Percentiles rank a stretch among this genome's conserved stretches.
phyloP scores from a whole-genome alignment of 257 asterid species.

The Nemophila menziesii region DNA sequence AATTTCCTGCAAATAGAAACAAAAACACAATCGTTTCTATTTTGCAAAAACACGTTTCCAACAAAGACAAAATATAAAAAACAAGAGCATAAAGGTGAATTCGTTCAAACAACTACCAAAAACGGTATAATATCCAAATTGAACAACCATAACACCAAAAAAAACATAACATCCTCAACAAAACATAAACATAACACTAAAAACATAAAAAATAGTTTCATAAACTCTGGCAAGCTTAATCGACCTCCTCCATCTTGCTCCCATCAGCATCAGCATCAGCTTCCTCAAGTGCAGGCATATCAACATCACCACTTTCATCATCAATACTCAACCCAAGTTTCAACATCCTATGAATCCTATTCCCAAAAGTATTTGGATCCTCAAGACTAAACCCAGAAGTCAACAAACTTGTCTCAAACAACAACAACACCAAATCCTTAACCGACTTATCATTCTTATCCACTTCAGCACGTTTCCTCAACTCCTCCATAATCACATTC shows the following conservation, averaged over 20 bases:
- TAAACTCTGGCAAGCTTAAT: conserved; percentile 11
- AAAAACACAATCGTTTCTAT: too few species aligned
- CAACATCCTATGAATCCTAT: conserved; percentile 64
- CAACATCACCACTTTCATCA: conserved; percentile 40
- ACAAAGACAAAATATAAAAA: not conserved
- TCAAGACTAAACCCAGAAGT: conserved; percentile 66
- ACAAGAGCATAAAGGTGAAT: not conserved
- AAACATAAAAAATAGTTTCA: not conserved
- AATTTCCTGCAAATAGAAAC: too few species aligned
- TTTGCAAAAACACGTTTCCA: too few species aligned
- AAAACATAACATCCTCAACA: too few species aligned
- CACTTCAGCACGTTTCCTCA: conserved; percentile 64
- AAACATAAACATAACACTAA: not conserved
- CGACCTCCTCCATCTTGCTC: conserved; percentile 66
- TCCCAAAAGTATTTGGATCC: conserved; percentile 59
- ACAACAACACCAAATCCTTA: conserved; percentile 49
- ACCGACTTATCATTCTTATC: conserved; percentile 65
- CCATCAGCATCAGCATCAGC: conserved; percentile 62
- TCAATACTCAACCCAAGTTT: conserved; percentile 67
- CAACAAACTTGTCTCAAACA: conserved; percentile 48
- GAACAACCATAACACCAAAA: not conserved
- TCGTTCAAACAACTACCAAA: not conserved
- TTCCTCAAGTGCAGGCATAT: conserved; percentile 45
- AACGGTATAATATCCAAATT: too few species aligned
- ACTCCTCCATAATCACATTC: conserved; percentile 58